phyloP scores from a whole-genome alignment of 129 eudicot species.

The Arctium minus region DNA sequence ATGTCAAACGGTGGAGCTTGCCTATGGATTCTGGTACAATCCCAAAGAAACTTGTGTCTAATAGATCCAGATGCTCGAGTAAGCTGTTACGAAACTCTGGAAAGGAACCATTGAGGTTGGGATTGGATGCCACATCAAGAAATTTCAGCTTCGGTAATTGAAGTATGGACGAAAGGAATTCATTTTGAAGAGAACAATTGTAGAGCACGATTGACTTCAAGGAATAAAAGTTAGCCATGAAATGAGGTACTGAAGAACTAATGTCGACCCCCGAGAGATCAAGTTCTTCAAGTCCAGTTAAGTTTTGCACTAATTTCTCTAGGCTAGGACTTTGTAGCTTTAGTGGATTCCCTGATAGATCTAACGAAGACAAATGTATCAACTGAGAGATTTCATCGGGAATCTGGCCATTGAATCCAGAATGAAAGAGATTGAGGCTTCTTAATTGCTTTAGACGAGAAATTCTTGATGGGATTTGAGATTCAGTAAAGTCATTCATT shows the following conservation, averaged over 20 bases:
- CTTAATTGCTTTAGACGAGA: not conserved
- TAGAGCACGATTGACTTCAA: not conserved
- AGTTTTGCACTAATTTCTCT: not conserved
- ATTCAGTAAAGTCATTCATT: slow-evolving; percentile 6
- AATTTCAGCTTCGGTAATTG: slow-evolving; percentile 7
- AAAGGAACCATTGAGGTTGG: slow-evolving; percentile 11
- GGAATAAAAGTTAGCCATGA: slow-evolving; percentile 13
- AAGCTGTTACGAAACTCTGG: slow-evolving; percentile 12
- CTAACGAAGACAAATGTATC: not conserved
- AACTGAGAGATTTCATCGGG: not conserved
- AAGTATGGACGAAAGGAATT: slow-evolving; percentile 17
- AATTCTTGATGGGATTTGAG: slow-evolving; percentile 13
- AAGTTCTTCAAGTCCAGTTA: not conserved
- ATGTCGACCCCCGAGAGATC: not conserved
- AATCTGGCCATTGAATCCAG: not conserved
- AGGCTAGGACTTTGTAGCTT: slow-evolving; percentile 1
- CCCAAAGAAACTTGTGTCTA: slow-evolving; percentile 20
- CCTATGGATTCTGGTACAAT: slow-evolving; percentile 30
- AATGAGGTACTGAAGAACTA: slow-evolving; percentile 6
- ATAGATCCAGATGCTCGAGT: not conserved
- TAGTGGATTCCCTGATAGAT: not conserved
- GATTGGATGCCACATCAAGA: slow-evolving; percentile 1
- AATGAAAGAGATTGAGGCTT: slow-evolving; percentile 4
- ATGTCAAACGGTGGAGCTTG: slow-evolving; percentile 6
- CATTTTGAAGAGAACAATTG: not conserved